Percentiles rank a stretch among this genome's conserved stretches.
Evolutionary conservation across 108 stramenopile species (phyloP).

Genomic region (Cyclotella kingstonii): DNA sequence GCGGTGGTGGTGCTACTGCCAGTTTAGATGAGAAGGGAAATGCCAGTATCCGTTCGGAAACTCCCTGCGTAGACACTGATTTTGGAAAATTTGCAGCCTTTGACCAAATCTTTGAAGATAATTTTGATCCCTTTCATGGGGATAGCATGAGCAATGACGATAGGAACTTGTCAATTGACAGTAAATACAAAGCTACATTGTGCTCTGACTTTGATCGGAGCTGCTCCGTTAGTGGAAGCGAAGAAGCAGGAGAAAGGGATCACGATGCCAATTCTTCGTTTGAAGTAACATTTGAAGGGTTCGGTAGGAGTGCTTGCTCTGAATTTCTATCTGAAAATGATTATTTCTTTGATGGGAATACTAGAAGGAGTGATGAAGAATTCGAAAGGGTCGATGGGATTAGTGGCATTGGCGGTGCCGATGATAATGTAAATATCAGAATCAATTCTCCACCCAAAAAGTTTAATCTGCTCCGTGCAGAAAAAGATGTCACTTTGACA

Average conservation of each 20-base stretch:
- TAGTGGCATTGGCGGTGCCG: no score
- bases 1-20: not conserved
- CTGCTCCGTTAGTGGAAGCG: no score
- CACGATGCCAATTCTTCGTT: conserved; percentile 6
- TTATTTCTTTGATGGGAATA: not conserved
- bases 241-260: not conserved
- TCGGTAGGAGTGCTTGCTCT: not conserved
- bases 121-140: conserved; percentile 25
- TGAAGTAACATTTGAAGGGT: conserved; percentile 19
- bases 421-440: no score
- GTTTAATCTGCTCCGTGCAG: no score
- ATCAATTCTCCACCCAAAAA: no score
- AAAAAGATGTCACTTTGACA: not conserved
- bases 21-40: conserved; percentile 9
- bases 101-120: conserved; percentile 29
- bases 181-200: conserved; percentile 1
- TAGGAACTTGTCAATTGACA: not conserved
- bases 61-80: not conserved
- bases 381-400: no score
- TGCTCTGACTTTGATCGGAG: conserved; percentile 12
- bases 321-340: not conserved
- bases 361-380: not conserved
- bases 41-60: not conserved
- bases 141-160: not conserved
- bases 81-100: conserved; percentile 30